Evolutionary conservation across 2,329 filamentous ascomycete species (phyloP), one percentile per base, ranked within the genome.

Genomic region (Colletotrichum liaoningense): DNA sequence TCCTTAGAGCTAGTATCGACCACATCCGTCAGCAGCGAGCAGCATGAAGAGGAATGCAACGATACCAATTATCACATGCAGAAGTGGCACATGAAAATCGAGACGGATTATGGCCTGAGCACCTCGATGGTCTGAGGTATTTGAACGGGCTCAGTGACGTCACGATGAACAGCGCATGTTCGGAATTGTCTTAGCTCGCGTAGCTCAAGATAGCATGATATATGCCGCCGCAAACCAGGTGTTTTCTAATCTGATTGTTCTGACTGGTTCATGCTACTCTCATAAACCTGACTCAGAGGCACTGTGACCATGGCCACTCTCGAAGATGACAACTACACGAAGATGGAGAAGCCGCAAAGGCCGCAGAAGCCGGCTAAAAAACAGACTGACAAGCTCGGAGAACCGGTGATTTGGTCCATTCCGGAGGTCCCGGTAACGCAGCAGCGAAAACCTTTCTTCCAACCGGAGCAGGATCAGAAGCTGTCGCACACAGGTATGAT

Each of bases 381-480:
- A 2, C 14, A 58, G 3, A 35, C 30, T 38, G 49, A 52, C 4
- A 69, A 63, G 65, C 66, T 35, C 4, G 22, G 46, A 16, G 56
- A 68, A 49, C 30, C 67, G 14, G 59, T 74, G n/a, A 35, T 67
- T 8, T 42, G 30, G 35, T 72, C 72, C 3, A 74, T 74, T 26
- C 63, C 72, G 7, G 54, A 58, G 22, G 79, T 78, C 0, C 76
- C 76, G 4, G 77, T 81, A 5, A 81, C 79, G 2, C 63, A 74
- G 1, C 67, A 79, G 60, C 77, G 80, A 11, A 79, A 77, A 38
- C 79, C 79, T 0, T 82, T 81, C 58, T 28, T 78, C 5, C 79
- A 80, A 30, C 78, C 79, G 0, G 79, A 79, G 0, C 74, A 77
- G n/a, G 77, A 79, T 16, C 68, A 78, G 55, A 75, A 75, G 42